Evolutionary conservation across 306 rosid species (phyloP), one percentile per base, ranked within the genome.

Genomic region (Geum urbanum): DNA sequence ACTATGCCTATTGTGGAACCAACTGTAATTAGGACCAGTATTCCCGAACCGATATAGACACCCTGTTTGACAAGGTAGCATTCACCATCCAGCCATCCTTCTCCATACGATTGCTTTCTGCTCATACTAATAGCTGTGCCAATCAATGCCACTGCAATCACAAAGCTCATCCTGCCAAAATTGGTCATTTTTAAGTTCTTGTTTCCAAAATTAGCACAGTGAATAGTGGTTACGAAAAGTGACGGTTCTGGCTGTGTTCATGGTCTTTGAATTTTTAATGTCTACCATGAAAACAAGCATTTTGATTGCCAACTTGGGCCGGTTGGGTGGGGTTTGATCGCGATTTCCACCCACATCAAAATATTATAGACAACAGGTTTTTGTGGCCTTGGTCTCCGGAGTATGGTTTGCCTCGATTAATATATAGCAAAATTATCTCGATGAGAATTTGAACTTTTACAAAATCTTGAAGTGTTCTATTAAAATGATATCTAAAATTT

Each of bases 1-100:
- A 78, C 58, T 41, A 94, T 83, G 73, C 84, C 87, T 44, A 81
- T 68, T n/a, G 77, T 64, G 3, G 88, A 79, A 20, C 80, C 81
- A 19, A 70, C 8, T 13, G 96, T 53, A 15, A 84, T 65, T 35
- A 92, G 65, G 41, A 88, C 63, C 70, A 92, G 65, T 22, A 75
- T 56, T 74, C 84, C 91, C 11, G 94, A 88, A 27, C 84, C 91
- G 7, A 72, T 72, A 18, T 74, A 92, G 10, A 78, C 71, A 19
- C 94, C 96, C 9, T 65, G 58, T 69, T 73, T 92, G 49, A 90
- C 97, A 0, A 88, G 37, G 76, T 90, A 92, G 76, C 98, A 92
- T 51, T 92, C 90, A n/a, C 96, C 92, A 52, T 84, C 74, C 61
- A 92, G 71, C 98, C 98, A 92, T 48, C 96, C 98, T 70, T 47